Conservation (phyloP, 352 stramenopile species). For the Pythium biforme region DNA sequence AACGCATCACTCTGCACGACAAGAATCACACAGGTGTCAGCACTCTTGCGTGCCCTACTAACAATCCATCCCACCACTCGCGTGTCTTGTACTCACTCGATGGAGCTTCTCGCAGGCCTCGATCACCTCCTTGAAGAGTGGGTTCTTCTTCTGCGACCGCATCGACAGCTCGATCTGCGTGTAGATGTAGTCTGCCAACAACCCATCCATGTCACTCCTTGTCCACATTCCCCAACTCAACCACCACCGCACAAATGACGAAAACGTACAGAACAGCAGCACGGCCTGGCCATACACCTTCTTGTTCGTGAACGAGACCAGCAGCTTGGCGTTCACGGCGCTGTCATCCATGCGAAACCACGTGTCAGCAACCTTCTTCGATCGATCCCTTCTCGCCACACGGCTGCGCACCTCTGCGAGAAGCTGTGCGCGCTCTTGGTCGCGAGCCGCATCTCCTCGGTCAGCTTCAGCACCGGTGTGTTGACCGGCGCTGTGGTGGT, state of each 20-base stretch:
- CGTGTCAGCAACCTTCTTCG: not conserved
- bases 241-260: conserved; percentile 1
- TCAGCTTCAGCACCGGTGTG: not conserved
- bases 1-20: conserved; percentile 60
- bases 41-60: no score
- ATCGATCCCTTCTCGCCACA: no score
- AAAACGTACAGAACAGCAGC: conserved; percentile 68
- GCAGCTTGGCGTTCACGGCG: conserved; percentile 66
- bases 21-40: not conserved
- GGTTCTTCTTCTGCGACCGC: conserved; percentile 42
- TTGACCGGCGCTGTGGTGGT: not conserved
- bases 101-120: conserved; percentile 40
- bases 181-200: conserved; percentile 59
- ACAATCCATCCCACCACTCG: no score
- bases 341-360: conserved; percentile 22
- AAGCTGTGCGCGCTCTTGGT: conserved; percentile 9
- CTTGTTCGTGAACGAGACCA: conserved; percentile 63
- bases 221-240: not conserved
- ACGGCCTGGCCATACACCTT: conserved; percentile 61
- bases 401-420: conserved; percentile 3
- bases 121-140: conserved; percentile 40
- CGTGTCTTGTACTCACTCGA: conserved; percentile 43
- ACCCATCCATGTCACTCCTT: not conserved
- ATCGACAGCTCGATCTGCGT: conserved; percentile 58
- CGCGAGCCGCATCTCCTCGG: conserved; percentile 7